Percentiles rank a stretch among this genome's conserved stretches.
phyloP scores from a whole-genome alignment of 768 basidiomycete species.

The Lyophyllum semitale region DNA sequence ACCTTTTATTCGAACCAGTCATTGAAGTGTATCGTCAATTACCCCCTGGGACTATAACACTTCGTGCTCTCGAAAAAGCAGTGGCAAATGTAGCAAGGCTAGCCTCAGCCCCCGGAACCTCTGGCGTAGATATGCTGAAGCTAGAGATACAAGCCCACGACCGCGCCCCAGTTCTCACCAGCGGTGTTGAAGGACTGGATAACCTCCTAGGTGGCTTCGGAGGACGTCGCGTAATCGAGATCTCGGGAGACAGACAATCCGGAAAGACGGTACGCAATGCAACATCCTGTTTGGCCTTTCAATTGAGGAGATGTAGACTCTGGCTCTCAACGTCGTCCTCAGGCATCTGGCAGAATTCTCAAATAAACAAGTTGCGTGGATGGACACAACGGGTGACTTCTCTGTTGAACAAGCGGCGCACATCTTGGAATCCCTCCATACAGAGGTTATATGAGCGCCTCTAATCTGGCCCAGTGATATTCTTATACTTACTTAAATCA shows the following conservation, averaged over 20 bases:
- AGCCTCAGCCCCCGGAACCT: conserved; percentile 45
- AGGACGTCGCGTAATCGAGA: conserved; percentile 59
- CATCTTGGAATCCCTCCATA: conserved; percentile 33
- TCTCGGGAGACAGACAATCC: conserved; percentile 64
- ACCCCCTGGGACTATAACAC: conserved; percentile 47
- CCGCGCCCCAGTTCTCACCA: conserved; percentile 24
- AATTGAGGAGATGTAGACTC: conserved; percentile 40
- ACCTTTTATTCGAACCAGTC: conserved; percentile 53
- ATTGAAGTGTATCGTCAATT: conserved; percentile 53
- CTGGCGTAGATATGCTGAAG: conserved; percentile 31
- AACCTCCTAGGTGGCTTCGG: conserved; percentile 50
- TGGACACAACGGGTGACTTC: conserved; percentile 74
- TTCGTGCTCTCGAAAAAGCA: conserved; percentile 48
- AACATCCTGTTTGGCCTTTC: neutral
- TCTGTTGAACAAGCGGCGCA: conserved; percentile 47
- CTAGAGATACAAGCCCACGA: conserved; percentile 20
- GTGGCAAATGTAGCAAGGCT: conserved; percentile 40
- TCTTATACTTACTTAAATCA: conserved; percentile 11
- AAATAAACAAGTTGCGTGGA: conserved; percentile 57
- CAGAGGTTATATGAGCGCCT: conserved; percentile 18
- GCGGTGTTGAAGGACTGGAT: conserved; percentile 54
- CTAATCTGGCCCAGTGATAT: conserved; percentile 4
- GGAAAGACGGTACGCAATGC: conserved; percentile 65
- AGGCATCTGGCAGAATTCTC: conserved; percentile 44
- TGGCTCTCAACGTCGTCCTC: conserved; percentile 61